Evolutionary conservation across 495 filamentous ascomycete genomes (phyloP), one percentile per base, ranked within the genome.

Genomic region (Penicillium pulvis): DNA sequence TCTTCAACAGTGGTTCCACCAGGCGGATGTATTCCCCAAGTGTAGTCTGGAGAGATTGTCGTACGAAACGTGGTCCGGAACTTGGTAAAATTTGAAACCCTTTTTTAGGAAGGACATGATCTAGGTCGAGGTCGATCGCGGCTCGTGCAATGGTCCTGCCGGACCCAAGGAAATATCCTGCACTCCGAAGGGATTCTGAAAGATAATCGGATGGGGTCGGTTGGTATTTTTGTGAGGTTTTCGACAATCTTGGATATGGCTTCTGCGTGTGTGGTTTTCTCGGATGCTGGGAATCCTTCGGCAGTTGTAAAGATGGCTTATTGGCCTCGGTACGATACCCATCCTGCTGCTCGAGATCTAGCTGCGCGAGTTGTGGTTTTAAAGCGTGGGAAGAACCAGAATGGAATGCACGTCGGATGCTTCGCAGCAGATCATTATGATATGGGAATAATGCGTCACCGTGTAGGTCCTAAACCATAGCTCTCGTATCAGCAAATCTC

Each of bases 1-100:
- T 44, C 12, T 50, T 49, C 11, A 79, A 45, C 7, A 70, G 45
- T 2, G 75, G 68, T 16, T 79, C 73, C 23, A 80, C 71, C 14
- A 61, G 50, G 52, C 64, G 61, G 41, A 81, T 66, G 44, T 78
- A 81, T 45, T 75, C 70, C 2, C 69, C 72, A 53, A 79, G 66
- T 28, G 71, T 71, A 10, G 61, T 61, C 59, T 79, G 77, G 4
- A 79, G 44, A 0, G 66, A 68, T 12, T 50, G 47, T 45, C 65
- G 61, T 19, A 64, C 61, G 46, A 42, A 41, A 30, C 20, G 39
- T 30, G 35, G 20, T n/a, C 46, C 28, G n/a, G 24, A 9, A 5
- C 10, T 19, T 47, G 11, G 16, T n/a, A n/a, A n/a, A n/a, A n/a
- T 36, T 39, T 6, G 17, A 24, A 41, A 30, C 7, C 16, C 9